Conservation (phyloP, 2,329 filamentous ascomycete genomes). For the Cladosporium sp. region DNA sequence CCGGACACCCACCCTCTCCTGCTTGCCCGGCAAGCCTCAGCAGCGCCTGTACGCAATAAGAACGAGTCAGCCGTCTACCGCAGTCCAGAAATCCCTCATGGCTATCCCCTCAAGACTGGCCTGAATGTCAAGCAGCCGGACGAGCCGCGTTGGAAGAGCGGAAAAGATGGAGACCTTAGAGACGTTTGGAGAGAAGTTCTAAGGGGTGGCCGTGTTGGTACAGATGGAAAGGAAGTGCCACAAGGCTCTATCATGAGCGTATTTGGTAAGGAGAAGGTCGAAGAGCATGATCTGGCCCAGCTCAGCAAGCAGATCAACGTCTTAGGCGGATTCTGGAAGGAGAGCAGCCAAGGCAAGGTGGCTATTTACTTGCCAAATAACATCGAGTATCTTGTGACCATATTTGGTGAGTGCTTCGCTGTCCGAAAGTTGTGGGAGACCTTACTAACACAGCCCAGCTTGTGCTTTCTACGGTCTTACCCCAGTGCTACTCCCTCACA, state of each 20-base stretch:
- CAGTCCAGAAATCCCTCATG: constrained; percentile 80
- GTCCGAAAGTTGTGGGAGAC: background rate
- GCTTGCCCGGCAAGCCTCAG: constrained; percentile 77
- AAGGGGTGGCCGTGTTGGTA: constrained; percentile 52
- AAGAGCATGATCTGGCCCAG: constrained; percentile 70
- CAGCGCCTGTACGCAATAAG: constrained; percentile 75
- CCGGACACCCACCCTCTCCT: constrained; percentile 91
- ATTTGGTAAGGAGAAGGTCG: constrained; percentile 69
- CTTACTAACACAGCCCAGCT: constrained; percentile 49
- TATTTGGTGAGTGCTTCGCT: constrained; percentile 62
- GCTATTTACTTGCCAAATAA: constrained; percentile 93
- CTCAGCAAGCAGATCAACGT: constrained; percentile 84
- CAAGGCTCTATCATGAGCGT: constrained; percentile 76
- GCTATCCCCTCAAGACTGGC: constrained; percentile 74
- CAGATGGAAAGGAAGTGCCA: constrained; percentile 60
- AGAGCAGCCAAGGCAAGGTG: constrained; percentile 65
- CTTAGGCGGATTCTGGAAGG: constrained; percentile 73
- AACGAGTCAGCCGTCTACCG: constrained; percentile 85
- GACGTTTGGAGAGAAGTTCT: constrained; percentile 80
- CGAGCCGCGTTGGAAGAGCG: constrained; percentile 77
- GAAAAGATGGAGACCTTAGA: constrained; percentile 83
- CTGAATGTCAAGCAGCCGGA: constrained; percentile 80
- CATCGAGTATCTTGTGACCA: constrained; percentile 75
- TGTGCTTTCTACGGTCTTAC: constrained; percentile 87
- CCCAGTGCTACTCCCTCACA: constrained; percentile 81